Evolutionary conservation across 306 rosid genomes (phyloP).

Genomic region (Luffa aegyptiaca): DNA sequence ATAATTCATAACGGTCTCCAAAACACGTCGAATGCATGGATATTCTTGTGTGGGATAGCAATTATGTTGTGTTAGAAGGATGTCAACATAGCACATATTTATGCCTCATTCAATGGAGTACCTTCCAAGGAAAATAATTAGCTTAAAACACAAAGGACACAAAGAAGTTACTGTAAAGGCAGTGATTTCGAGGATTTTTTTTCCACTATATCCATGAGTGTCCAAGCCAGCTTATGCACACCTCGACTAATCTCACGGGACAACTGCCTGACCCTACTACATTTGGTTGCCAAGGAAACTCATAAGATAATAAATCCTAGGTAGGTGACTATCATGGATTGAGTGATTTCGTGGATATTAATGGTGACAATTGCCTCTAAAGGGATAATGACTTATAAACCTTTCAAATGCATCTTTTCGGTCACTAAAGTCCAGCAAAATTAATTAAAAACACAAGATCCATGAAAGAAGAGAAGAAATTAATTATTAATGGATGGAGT

Average conservation of each 20-base stretch:
- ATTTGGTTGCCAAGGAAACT: too few species aligned
- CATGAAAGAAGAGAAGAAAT: not conserved
- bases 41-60: not conserved
- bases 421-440: not conserved
- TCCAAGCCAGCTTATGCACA: too few species aligned
- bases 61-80: not conserved
- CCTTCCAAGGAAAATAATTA: conserved; percentile 1
- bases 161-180: not conserved
- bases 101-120: not conserved
- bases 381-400: not conserved
- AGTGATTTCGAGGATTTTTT: not conserved
- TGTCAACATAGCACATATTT: not conserved
- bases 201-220: too few species aligned
- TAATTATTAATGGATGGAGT: not conserved
- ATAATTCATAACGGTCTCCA: not conserved
- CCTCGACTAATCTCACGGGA: too few species aligned
- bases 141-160: not conserved
- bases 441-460: not conserved
- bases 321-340: too few species aligned
- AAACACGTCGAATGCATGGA: not conserved
- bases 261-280: too few species aligned
- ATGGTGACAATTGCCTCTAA: not conserved
- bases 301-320: too few species aligned
- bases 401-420: not conserved
- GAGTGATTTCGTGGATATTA: not conserved